Conservation (phyloP, 176 grass and related monocot species). For the Eragrostis curvula region DNA sequence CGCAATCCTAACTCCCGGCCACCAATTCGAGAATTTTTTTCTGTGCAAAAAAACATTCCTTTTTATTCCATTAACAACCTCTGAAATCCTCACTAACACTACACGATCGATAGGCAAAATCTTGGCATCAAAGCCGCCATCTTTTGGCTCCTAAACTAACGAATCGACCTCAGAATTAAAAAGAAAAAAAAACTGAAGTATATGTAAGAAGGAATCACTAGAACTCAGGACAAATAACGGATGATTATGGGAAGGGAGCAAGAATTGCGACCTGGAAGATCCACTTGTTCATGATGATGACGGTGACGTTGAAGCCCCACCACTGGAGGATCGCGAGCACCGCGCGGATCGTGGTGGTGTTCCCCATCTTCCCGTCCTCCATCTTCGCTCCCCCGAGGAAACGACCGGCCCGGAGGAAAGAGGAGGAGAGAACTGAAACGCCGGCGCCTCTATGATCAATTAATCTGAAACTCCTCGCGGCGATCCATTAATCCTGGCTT, state of each 20-base stretch:
- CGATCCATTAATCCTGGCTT: background rate
- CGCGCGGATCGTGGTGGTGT: conserved; percentile 57
- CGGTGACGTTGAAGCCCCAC: conserved; percentile 99
- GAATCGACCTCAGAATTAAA: conserved; percentile 22
- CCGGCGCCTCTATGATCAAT: conserved; percentile 16
- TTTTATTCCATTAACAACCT: background rate
- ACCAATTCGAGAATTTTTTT: too few relatives aligned
- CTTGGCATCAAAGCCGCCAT: background rate
- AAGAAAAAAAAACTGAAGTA: too few relatives aligned
- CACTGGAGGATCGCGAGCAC: conserved; percentile 89
- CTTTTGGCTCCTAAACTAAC: background rate
- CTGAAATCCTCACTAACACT: background rate
- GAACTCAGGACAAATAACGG: background rate
- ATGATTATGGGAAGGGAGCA: background rate
- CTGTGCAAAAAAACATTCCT: background rate
- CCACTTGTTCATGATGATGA: conserved; percentile 99
- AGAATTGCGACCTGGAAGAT: conserved; percentile 85
- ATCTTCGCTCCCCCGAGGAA: conserved; percentile 53
- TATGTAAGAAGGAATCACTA: background rate
- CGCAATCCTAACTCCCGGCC: background rate
- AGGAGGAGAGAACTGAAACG: conserved; percentile 32
- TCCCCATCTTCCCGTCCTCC: conserved; percentile 70
- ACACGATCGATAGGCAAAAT: background rate
- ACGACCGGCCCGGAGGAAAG: background rate
- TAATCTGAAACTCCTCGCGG: conserved; percentile 34